phyloP scores from a whole-genome alignment of 495 filamentous ascomycete genomes.

The Astrothelium subdiscretum region DNA sequence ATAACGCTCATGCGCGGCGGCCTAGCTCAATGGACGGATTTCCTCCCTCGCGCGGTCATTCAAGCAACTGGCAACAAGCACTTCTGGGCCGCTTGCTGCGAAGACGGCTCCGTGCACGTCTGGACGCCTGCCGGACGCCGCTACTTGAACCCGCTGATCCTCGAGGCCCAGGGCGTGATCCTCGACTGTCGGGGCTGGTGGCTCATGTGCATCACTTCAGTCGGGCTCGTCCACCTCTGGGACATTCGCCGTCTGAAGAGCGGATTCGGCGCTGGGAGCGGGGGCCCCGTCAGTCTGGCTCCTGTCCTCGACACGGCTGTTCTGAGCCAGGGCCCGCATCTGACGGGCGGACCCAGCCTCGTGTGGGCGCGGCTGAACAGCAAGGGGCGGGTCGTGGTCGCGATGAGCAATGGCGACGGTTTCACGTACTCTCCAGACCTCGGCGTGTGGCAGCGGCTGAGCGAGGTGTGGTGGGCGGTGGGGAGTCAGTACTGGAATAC shows the following conservation, averaged over 20 bases:
- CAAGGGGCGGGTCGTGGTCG: constrained; percentile 68
- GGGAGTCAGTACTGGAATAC: constrained; percentile 98
- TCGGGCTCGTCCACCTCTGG: constrained; percentile 88
- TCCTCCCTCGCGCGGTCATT: constrained; percentile 68
- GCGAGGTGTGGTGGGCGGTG: constrained; percentile 95
- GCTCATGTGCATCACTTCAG: constrained; percentile 77
- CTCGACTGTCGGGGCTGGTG: constrained; percentile 81
- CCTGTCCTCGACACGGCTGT: constrained; percentile 83
- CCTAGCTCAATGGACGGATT: constrained; percentile 87
- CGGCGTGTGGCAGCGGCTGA: constrained; percentile 88
- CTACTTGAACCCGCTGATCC: constrained; percentile 65
- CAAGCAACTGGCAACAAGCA: constrained; percentile 78
- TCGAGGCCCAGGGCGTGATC: constrained; percentile 90
- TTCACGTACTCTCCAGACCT: constrained; percentile 73
- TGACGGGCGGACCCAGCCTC: constrained; percentile 62
- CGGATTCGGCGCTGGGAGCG: constrained; percentile 26
- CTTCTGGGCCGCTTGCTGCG: constrained; percentile 86
- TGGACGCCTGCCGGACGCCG: constrained; percentile 94
- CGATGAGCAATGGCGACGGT: constrained; percentile 84
- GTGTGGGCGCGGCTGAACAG: constrained; percentile 87
- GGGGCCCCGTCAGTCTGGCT: constrained; percentile 81
- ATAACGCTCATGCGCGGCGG: constrained; percentile 74
- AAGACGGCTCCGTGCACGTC: constrained; percentile 84
- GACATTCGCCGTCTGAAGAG: constrained; percentile 61
- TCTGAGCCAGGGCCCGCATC: constrained; percentile 52